Evolutionary conservation across 1,284 basidiomycete species (phyloP), one percentile per base, ranked within the genome.

Genomic region (Ustilago xerochloae): DNA sequence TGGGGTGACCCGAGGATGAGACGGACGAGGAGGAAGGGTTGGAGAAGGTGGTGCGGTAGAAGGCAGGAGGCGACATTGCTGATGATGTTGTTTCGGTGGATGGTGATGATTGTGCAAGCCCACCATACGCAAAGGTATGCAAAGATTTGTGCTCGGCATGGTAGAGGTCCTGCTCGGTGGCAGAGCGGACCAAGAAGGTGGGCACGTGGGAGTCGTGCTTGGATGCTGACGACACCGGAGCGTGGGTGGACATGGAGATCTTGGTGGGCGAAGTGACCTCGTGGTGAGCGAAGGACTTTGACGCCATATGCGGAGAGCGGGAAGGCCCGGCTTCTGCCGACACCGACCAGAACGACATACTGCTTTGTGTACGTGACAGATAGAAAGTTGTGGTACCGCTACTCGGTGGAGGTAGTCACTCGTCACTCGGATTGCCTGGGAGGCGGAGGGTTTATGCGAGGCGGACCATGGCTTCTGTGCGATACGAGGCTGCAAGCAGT

Each of bases 21-120:
- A 75, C 24, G 32, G 68, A 72, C 13, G 73, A 71, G 4, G 73
- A 60, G 1, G 73, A 75, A 28, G 73, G 73, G 24, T 75, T 75
- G 26, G 73, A 72, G 38, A 75, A 71, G 32, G 69, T 63, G 30
- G 68, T 67, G 50, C 62, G 70, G 30, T 62, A 71, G 32, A 57
- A 52, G 8, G 59, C 50, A 6, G 63, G 38, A 16, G 73, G 70
- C 18, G 64, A 64, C 33, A 67, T 55, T 41, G 52, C 60, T 12
- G 52, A 48, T 9, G 60, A 30, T 2, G 49, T 29, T 3, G 51
- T 28, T 13, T 69, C 66, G 7, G 56, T 33, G 4, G 51, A 56
- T 9, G 66, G 57, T 2, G 66, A 63, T 10, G 60, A 52, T 12
- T 56, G 48, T 1, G 56, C 56, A 15, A 59, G 9, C 18, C 63